Evolutionary conservation across 2,329 filamentous ascomycete genomes (phyloP), one percentile per base, ranked within the genome.

Genomic region (Xylaria sp.): DNA sequence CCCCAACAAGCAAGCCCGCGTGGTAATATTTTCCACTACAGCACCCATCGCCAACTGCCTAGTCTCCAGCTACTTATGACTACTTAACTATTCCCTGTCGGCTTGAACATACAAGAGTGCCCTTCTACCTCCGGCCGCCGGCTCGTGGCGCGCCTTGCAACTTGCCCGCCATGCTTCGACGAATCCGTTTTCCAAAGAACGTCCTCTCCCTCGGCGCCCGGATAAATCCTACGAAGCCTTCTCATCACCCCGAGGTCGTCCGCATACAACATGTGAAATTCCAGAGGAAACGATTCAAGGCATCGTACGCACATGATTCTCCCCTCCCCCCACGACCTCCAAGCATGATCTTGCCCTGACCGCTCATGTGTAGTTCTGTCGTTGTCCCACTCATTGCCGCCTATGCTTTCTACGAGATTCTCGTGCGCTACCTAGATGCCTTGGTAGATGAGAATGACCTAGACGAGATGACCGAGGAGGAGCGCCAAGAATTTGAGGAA

Each of bases 391-490:
- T 77, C 47, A 79, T 82, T 51, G 69, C 79, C 2, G 82, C 71
- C 42, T 79, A 75, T 66, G 48, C 74, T 51, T 77, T 81, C 70
- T 85, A 78, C 72, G 75, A 81, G 42, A 74, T 85, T 39, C 87
- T 86, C 74, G 77, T 77, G 30, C 79, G 76, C 9, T 73, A 83
- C 1, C 69, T 88, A 2, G 76, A 80, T 51, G 79, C 80, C 60
- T 81, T 79, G 75, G 74, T 81, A 14, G 81, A 85, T 36, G 78
- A 81, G 19, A 78, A 83, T 71, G 81, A 82, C 69, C 79, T 81
- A 3, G 77, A 80, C 4, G 77, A 80, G 14, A 72, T 84, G 58
- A 81, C 81, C 0, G 80, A 82, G 24, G 80, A 84, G 53, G 84
- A 85, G 73, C 82, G 79, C 68, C 76, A 80, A 34, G 78, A 82